Evolutionary conservation across 768 basidiomycete species (phyloP), one percentile per base, ranked within the genome.

Genomic region (Podaxis sp.): DNA sequence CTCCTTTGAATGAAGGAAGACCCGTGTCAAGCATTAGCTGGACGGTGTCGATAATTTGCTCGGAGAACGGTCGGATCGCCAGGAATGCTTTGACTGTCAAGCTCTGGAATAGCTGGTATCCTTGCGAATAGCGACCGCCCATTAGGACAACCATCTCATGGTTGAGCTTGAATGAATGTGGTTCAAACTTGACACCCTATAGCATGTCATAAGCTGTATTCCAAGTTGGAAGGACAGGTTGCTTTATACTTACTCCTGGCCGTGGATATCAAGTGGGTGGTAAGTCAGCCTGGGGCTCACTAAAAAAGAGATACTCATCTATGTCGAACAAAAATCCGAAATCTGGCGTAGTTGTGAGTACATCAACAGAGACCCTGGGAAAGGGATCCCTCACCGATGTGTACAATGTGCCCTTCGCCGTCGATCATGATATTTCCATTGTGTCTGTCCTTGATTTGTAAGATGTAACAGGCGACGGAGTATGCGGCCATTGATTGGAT

Each of bases 361-460:
- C 38, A 7, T 19, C 51, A 30, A 26, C 51, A 15, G 7, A 28
- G 39, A 59, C 19, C 26, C 28, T n/a, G 15, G 12, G 49, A 54
- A 30, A 52, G 30, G 0, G 11, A 42, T 19, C 26, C 19, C 88
- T 48, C 63, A 95, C 95, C 96, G 68, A 99, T 86, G 73, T 99
- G 97, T 3, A 98, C 85, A 63, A 99, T 96, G 72, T 98, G 96
- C 0, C 97, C 97, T 63, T 96, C 93, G 2, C 91, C 95, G 72
- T 99, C 97, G 64, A 99, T 96, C 96, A 99, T 98, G 72, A 99
- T 99, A 73, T 99, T 99, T 30, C 97, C 97, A 70, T 99, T 99
- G 74, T 99, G 97, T 42, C 97, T 79, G 72, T 99, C 97, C 77
- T 99, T 99, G 79, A 99, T 96, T 75, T 99, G 97, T 49, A 99